Evolutionary conservation across 2,329 filamentous ascomycete species (phyloP).

Genomic region (Sarocladiaceae sp.): DNA sequence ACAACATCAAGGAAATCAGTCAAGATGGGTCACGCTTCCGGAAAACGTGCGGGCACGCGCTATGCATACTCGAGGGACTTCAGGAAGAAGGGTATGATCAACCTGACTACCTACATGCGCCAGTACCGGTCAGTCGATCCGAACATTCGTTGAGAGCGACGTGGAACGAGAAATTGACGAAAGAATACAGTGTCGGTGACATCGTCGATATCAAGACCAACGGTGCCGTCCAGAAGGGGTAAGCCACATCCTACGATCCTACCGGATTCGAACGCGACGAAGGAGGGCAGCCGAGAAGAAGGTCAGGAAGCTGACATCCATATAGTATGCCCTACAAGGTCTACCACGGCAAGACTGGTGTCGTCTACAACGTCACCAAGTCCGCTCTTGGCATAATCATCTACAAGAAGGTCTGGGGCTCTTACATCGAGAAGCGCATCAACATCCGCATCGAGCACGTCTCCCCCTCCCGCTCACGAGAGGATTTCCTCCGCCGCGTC

Average conservation of each 20-base stretch:
- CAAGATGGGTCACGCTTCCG: conserved; percentile 82
- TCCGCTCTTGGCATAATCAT: conserved; percentile 96
- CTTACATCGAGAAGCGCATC: conserved; percentile 99
- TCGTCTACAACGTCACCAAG: conserved; percentile 99
- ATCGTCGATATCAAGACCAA: conserved; percentile 99
- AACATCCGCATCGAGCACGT: conserved; percentile 99
- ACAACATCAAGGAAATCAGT: conserved; percentile 38
- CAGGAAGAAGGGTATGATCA: conserved; percentile 93
- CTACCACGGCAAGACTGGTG: conserved; percentile 98
- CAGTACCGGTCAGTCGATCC: conserved; percentile 67
- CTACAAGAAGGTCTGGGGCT: conserved; percentile 99
- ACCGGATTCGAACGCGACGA: conserved; percentile 10
- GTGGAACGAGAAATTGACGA: conserved; percentile 35
- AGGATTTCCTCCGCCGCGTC: conserved; percentile 94
- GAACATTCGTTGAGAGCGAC: conserved; percentile 12
- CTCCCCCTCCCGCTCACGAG: conserved; percentile 86
- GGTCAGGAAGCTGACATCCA: conserved; percentile 27
- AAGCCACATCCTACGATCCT: conserved; percentile 34
- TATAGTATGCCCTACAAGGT: conserved; percentile 96
- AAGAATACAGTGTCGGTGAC: conserved; percentile 73
- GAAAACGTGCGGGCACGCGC: conserved; percentile 83
- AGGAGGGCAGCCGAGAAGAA: conserved; percentile 10
- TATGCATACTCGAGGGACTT: conserved; percentile 94
- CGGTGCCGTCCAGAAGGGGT: conserved; percentile 98
- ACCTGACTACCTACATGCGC: conserved; percentile 89